Conservation (phyloP, 1,284 basidiomycete species). For the Ceratobasidium theobromae region DNA sequence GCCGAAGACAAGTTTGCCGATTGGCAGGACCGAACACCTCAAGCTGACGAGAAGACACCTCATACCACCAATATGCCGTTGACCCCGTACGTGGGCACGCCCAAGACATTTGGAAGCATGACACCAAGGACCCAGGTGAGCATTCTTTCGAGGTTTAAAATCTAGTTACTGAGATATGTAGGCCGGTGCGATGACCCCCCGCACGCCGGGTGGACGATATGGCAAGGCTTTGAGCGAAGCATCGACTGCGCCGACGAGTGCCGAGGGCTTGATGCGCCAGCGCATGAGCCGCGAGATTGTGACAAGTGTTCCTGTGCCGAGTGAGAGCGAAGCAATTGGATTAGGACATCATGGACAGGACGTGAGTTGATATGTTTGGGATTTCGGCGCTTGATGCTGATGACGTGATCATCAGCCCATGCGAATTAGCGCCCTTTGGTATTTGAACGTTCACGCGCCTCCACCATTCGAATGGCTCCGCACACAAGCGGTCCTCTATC, state of each 20-base stretch:
- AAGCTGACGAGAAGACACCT: constrained; percentile 15
- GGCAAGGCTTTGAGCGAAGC: constrained; percentile 31
- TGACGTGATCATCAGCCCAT: constrained; percentile 58
- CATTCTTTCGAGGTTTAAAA: not conserved
- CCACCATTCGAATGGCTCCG: constrained; percentile 81
- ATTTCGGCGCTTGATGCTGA: constrained; percentile 22
- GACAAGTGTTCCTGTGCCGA: constrained; percentile 27
- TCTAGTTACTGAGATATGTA: not conserved
- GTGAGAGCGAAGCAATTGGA: constrained; percentile 23
- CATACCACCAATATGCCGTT: constrained; percentile 22
- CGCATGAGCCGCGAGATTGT: constrained; percentile 27
- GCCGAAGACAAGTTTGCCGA: constrained; percentile 32
- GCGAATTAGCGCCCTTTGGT: constrained; percentile 81
- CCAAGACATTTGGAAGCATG: not conserved
- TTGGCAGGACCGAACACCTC: constrained; percentile 26
- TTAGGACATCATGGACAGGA: constrained; percentile 28
- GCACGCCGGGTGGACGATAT: constrained; percentile 12
- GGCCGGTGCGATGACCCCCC: constrained; percentile 17
- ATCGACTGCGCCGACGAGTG: constrained; percentile 29
- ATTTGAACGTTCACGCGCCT: constrained; percentile 80
- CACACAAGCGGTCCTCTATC: constrained; percentile 80
- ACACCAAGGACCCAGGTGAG: constrained; percentile 21
- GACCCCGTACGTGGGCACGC: not conserved
- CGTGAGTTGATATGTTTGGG: constrained; percentile 8
- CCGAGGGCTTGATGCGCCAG: constrained; percentile 29